Conservation (phyloP, 306 rosid species). For the Lathyrus sativus region DNA sequence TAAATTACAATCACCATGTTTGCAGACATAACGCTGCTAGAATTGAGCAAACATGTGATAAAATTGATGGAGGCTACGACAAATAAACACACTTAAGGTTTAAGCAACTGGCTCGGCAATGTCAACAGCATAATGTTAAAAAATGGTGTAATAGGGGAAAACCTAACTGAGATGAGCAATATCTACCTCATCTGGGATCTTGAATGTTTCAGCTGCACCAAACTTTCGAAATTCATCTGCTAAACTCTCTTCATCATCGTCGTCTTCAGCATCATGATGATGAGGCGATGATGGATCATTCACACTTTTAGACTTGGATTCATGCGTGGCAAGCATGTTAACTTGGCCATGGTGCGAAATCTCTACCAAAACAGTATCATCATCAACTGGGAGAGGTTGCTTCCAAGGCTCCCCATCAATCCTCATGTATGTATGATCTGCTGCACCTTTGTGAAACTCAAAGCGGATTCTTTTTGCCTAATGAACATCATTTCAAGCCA, state of each 20-base stretch:
- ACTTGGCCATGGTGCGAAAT: constrained; percentile 92
- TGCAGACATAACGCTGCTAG: constrained; percentile 27
- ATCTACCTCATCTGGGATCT: constrained; percentile 76
- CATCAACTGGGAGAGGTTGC: constrained; percentile 85
- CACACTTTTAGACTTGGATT: constrained; percentile 61
- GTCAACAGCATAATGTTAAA: constrained; percentile 22
- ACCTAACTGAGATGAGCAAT: constrained; percentile 71
- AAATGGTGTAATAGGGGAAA: constrained; percentile 10
- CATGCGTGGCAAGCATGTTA: constrained; percentile 81
- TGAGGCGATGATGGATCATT: constrained; percentile 50
- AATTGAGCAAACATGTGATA: constrained; percentile 32
- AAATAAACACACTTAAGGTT: constrained; percentile 2
- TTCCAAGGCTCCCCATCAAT: constrained; percentile 99
- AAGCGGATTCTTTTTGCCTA: constrained; percentile 80
- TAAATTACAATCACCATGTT: constrained; percentile 33
- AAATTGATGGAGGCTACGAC: constrained; percentile 11
- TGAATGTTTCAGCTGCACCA: constrained; percentile 89
- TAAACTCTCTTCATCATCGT: constrained; percentile 51
- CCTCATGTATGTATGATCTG: constrained; percentile 83
- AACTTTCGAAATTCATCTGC: constrained; percentile 85
- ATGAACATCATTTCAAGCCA: constrained; percentile 28
- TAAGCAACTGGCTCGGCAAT: not conserved
- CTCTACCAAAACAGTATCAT: constrained; percentile 79
- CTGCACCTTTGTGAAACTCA: constrained; percentile 78
- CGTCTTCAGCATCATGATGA: constrained; percentile 48